Base-by-base conservation (phyloP, 2,329 filamentous ascomycete genomes). In the Exophiala viscosa region DNA sequence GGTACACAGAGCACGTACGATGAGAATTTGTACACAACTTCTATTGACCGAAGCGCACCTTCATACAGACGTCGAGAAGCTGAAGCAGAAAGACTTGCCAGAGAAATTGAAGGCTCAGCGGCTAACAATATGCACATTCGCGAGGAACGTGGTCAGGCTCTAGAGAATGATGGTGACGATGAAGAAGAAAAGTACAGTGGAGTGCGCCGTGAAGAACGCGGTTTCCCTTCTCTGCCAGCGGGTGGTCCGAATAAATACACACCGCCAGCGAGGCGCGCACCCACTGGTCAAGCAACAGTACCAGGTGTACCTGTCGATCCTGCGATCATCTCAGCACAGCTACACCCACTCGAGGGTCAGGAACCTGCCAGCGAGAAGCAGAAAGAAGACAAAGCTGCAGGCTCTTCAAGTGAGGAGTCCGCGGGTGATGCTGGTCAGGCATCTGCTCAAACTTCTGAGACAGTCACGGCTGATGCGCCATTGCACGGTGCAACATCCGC, bases 141-240 rank as follows among this genome's bases (percentile, higher is more conserved):
- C 3, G 93, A 97, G 71, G 93, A 99, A 74, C 85, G 91, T 65
- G 81, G 90, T 47, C 76, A 82, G n/a, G 80, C 79, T 10, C 75
- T 78, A 8, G 79, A 82, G 35, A 81, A 86, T 47, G 83, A 84
- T 46, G 85, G 83, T 11, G 70, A 80, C 23, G 89, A 96, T 60
- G 93, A 99, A 71, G 93, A 99, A 73, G 91, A 95, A 67, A 96
- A 93, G 67, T 97, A 97, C 73, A 96, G 91, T 66, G 92, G 92
- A 67, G 93, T 99, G 50, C 86, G 86, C 57, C 85, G 92, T 59
- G 85, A 88, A 36, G 66, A 69, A 36, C 65, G 66, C 50, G 45
- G 48, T 23, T 87, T 87, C 63, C 81, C 86, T 5, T 80, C 86
- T n/a, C 76, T 95, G 31, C 68, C 75, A 23, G 78, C 77, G 52